Evolutionary conservation across 1,284 basidiomycete species (phyloP), one percentile per base, ranked within the genome.

Genomic region (Boletus albobrunnescens): DNA sequence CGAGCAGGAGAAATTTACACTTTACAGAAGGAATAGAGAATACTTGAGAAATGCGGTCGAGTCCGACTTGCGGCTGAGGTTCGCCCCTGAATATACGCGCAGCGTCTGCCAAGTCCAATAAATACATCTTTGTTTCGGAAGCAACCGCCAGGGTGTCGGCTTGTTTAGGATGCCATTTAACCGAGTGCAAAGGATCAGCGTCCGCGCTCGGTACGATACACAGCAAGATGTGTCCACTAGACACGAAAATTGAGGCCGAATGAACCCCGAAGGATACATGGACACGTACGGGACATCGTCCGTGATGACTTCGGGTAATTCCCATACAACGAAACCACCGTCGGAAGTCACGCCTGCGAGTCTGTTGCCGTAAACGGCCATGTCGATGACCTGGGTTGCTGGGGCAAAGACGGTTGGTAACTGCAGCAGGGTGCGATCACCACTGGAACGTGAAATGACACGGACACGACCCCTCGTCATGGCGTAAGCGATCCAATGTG

Each of bases 401-500:
- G 70, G 64, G 0, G 78, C 75, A 68, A 90, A 90, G 27, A 79
- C 66, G 16, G 69, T 59, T 4, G 87, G 87, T 33, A 91, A 71
- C 60, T 88, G 84, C 24, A 91, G 74, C 1, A 91, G 71, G 11
- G 88, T 90, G 41, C 88, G 82, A 62, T 89, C 87, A 19, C 89
- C 89, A 54, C 87, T 90, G 13, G 86, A 85, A 44, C 87, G 77
- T 16, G 87, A 91, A 51, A 91, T 90, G 44, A 91, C 84, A 41
- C 88, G 83, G 44, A 91, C 84, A 53, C 88, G 87, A 79, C 84
- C 87, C 69, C 84, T 82, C n/a, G 84, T 90, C 89, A 91, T 91
- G 17, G 86, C 87, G 60, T 91, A 91, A 12, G 88, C 87, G 50
- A 91, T 88, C 85, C 87, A 91, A 58, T 87, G 84, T 6, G 87